Evolutionary conservation across 345 rosid genomes (phyloP).

Genomic region (Lumnitzera littorea): DNA sequence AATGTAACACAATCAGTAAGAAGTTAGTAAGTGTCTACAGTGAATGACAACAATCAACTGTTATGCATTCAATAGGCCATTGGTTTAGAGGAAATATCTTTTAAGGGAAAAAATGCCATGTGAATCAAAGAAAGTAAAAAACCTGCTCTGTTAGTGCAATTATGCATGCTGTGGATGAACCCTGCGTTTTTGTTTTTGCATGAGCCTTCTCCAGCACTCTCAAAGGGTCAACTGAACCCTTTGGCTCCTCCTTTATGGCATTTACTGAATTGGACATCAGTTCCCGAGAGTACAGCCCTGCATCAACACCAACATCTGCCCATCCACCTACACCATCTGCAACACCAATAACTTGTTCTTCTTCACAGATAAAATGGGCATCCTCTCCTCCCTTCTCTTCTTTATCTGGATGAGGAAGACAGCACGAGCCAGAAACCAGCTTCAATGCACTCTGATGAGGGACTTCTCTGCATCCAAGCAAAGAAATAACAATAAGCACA

Average conservation of each 20-base stretch:
- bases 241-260: slow-evolving; percentile 64
- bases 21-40: too few species aligned
- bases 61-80: too few species aligned
- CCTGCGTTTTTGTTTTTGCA: slow-evolving; percentile 63
- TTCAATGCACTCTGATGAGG: slow-evolving; percentile 40
- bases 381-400: slow-evolving; percentile 96
- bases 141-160: slow-evolving; percentile 76
- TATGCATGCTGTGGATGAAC: slow-evolving; percentile 95
- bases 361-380: slow-evolving; percentile 79
- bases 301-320: slow-evolving; percentile 91
- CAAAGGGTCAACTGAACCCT: slow-evolving; percentile 64
- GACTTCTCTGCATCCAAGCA: slow-evolving; percentile 20
- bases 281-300: slow-evolving; percentile 76
- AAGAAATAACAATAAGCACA: slow-evolving; percentile 14
- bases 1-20: too few species aligned
- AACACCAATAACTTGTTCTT: slow-evolving; percentile 80
- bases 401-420: slow-evolving; percentile 91
- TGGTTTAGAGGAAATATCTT: too few species aligned
- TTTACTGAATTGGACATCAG: slow-evolving; percentile 76
- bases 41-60: too few species aligned
- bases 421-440: slow-evolving; percentile 74
- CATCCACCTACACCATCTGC: slow-evolving; percentile 99
- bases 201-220: slow-evolving; percentile 84
- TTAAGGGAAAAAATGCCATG: too few species aligned
- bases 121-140: slow-evolving; percentile 8